Percentiles rank a stretch among this genome's conserved stretches.
Evolutionary conservation across 108 stramenopile genomes (phyloP).

Genomic region (Nitzschia putrida): DNA sequence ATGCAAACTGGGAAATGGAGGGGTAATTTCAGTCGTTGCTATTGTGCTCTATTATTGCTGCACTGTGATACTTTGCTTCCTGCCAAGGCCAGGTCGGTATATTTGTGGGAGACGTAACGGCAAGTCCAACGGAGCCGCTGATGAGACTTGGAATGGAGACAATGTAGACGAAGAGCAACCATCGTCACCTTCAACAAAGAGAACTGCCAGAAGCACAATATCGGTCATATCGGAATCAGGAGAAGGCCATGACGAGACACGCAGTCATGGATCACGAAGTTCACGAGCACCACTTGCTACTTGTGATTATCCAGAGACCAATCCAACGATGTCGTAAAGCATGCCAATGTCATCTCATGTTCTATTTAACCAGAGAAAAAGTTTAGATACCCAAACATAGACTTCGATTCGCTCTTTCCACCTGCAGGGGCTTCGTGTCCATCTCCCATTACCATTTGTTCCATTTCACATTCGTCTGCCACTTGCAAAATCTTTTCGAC

Average conservation of each 20-base stretch:
- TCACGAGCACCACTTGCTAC: no score
- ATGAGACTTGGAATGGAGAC: background rate
- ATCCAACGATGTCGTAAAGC: no score
- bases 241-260: background rate
- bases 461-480: constrained; percentile 57
- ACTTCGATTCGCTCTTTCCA: constrained; percentile 6
- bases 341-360: no score
- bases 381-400: constrained; percentile 23
- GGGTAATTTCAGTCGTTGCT: background rate
- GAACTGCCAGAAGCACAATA: background rate
- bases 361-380: constrained; percentile 10
- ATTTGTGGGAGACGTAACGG: background rate
- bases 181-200: background rate
- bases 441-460: constrained; percentile 19
- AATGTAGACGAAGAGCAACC: background rate
- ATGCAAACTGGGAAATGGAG: background rate
- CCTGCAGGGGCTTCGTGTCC: background rate
- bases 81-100: background rate
- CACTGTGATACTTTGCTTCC: background rate
- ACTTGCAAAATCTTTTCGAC: constrained; percentile 57
- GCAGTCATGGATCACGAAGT: no score
- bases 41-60: background rate
- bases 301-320: no score
- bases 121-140: background rate
- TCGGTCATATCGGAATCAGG: background rate